Evolutionary conservation across 2,329 filamentous ascomycete genomes (phyloP).

Genomic region (Stagonosporopsis tanaceti): DNA sequence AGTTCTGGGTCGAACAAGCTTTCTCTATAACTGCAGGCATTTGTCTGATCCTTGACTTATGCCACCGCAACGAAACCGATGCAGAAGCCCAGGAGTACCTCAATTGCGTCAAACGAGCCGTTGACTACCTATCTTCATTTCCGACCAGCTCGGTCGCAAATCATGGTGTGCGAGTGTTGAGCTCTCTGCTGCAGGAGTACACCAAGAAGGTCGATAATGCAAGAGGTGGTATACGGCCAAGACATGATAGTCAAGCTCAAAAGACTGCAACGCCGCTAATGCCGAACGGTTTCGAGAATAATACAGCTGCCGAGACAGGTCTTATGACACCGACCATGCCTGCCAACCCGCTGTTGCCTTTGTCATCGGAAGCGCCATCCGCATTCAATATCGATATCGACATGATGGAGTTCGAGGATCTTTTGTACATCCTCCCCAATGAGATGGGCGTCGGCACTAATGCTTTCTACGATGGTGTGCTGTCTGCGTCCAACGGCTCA

Average conservation of each 20-base stretch:
- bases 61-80: slow-evolving; percentile 33
- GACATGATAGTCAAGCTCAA: slow-evolving; percentile 7
- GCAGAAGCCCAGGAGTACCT: slow-evolving; percentile 35
- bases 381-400: slow-evolving; percentile 38
- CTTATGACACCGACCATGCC: slow-evolving; percentile 1
- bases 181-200: slow-evolving; percentile 45
- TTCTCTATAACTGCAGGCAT: slow-evolving; percentile 44
- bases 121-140: slow-evolving; percentile 44
- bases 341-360: slow-evolving; percentile 7
- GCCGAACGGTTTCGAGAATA: slow-evolving; percentile 10
- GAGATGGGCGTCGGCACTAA: slow-evolving; percentile 35
- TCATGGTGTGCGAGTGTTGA: slow-evolving; percentile 50
- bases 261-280: slow-evolving; percentile 17
- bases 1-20: slow-evolving; percentile 53
- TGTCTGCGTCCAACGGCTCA: slow-evolving; percentile 20
- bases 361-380: slow-evolving; percentile 23
- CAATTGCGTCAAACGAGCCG: slow-evolving; percentile 43
- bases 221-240: slow-evolving; percentile 9
- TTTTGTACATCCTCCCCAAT: slow-evolving; percentile 34
- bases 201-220: slow-evolving; percentile 30
- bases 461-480: slow-evolving; percentile 36
- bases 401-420: slow-evolving; percentile 35
- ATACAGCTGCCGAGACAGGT: slow-evolving; percentile 19
- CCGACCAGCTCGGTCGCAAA: slow-evolving; percentile 51
- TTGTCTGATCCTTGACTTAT: slow-evolving; percentile 40